A percentile compares a stretch with the other conserved stretches of the same genome.
Evolutionary conservation across 2,329 filamentous ascomycete genomes (phyloP).

Genomic region (Allantophomopsis cytisporea): DNA sequence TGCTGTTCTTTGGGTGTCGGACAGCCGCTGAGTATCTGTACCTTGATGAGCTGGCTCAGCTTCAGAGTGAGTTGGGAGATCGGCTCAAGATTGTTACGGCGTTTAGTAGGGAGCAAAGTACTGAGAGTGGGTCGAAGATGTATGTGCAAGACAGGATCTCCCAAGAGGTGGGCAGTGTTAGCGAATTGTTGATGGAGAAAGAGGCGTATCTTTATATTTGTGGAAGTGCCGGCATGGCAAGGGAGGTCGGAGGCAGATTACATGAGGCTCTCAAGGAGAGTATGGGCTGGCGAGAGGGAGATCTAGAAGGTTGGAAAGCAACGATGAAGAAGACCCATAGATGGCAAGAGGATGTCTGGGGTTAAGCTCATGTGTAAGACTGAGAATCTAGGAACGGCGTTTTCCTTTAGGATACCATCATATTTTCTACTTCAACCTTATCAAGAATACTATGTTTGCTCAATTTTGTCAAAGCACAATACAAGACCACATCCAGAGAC

Average conservation of each 20-base stretch:
- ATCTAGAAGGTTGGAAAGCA: slow-evolving; percentile 30
- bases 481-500: too few relatives aligned
- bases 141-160: slow-evolving; percentile 25
- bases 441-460: too few relatives aligned
- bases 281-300: slow-evolving; percentile 23
- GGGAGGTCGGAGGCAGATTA: slow-evolving; percentile 25
- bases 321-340: slow-evolving; percentile 32
- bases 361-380: slow-evolving; percentile 11
- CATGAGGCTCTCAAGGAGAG: slow-evolving; percentile 20
- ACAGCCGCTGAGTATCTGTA: slow-evolving; percentile 28
- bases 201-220: slow-evolving; percentile 27
- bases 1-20: slow-evolving; percentile 35
- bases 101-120: slow-evolving; percentile 13
- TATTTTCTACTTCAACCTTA: too few relatives aligned
- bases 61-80: slow-evolving; percentile 4
- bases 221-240: slow-evolving; percentile 25
- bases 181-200: slow-evolving; percentile 12
- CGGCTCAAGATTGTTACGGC: slow-evolving; percentile 17
- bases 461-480: too few relatives aligned
- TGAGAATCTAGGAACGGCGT: too few relatives aligned
- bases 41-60: slow-evolving; percentile 18
- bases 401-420: too few relatives aligned
- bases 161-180: slow-evolving; percentile 17
- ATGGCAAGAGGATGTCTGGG: slow-evolving; percentile 41
- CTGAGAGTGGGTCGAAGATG: slow-evolving; percentile 5